Evolutionary conservation across 1,284 basidiomycete species (phyloP).

Genomic region (Lentinula novae-zelandiae): DNA sequence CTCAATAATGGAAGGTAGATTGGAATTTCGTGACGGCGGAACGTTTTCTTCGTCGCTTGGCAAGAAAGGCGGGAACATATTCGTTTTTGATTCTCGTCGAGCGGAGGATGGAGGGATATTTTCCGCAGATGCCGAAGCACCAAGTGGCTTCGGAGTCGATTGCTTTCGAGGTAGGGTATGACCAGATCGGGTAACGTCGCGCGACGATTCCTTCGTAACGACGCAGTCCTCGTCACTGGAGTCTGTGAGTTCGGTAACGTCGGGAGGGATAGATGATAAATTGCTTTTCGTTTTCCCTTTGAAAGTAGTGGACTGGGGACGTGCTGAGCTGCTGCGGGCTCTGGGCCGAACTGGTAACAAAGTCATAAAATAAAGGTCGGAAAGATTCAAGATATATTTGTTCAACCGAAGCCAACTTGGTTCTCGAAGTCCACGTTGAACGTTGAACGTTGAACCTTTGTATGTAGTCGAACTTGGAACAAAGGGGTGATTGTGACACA

Average conservation of each 20-base stretch:
- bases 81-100: neutral
- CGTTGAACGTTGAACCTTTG: no score
- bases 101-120: neutral
- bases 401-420: neutral
- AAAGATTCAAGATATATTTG: neutral
- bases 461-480: neutral
- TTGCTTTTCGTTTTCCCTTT: neutral
- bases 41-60: slow-evolving; percentile 26
- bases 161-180: neutral
- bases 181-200: neutral
- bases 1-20: neutral
- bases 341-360: neutral
- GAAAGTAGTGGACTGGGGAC: neutral
- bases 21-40: slow-evolving; percentile 13
- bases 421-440: neutral
- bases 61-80: slow-evolving; percentile 20
- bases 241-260: slow-evolving; percentile 11
- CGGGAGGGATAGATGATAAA: neutral
- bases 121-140: neutral
- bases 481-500: neutral
- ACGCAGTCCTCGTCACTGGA: slow-evolving; percentile 2
- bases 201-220: neutral
- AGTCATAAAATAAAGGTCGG: neutral
- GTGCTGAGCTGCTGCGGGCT: neutral
- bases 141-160: neutral